Evolutionary conservation across 176 grass and related monocot genomes (phyloP), one percentile per base, ranked within the genome.

Genomic region (Carex cristatella): DNA sequence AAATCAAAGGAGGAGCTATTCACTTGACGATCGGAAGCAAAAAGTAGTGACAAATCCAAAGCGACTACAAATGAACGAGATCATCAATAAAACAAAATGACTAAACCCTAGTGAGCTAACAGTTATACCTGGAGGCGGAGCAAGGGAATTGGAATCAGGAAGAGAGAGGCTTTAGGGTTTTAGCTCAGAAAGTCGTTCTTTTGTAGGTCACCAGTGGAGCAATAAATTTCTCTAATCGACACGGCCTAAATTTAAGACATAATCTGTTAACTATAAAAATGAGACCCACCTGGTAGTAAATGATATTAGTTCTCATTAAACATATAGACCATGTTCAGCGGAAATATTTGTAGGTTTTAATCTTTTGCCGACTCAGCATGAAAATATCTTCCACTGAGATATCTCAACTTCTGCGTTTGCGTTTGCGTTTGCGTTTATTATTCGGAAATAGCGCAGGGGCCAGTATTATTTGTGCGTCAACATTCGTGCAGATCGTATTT

Each of bases 161-260:
- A 79, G 27, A 31, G 68, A 46, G 69, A 40, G 49, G 49, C 10
- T 72, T 75, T 79, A 79, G 74, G 74, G 74, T 79, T 79, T 79
- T 57, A 79, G 74, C 74, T 79, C 40, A 56, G 0, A 53, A 28
- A 9, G 74, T 18, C 14, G 10, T n/a, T 53, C 74, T 57, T 79
- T 79, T 79, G 53, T 79, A 79, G 51, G 7, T 2, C 54, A 56
- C 13, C 14, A 16, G 53, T 33, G 0, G 5, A 13, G 12, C 28
- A 18, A 16, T 56, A 16, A 79, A 35, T 33, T 8, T 0, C 5
- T 79, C 57, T 1, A 10, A 58, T 79, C 13, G 74, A 79, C 28
- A 16, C 0, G 53, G 74, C 0, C 27, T 58, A 35, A 4, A 37
- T 8, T 35, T 8, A 1, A 35, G 9, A 2, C 14, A 58, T 58